A percentile compares a stretch with the other conserved stretches of the same genome.
Conservation (phyloP, 768 basidiomycete genomes). For the Leccinum pellstonianum region DNA sequence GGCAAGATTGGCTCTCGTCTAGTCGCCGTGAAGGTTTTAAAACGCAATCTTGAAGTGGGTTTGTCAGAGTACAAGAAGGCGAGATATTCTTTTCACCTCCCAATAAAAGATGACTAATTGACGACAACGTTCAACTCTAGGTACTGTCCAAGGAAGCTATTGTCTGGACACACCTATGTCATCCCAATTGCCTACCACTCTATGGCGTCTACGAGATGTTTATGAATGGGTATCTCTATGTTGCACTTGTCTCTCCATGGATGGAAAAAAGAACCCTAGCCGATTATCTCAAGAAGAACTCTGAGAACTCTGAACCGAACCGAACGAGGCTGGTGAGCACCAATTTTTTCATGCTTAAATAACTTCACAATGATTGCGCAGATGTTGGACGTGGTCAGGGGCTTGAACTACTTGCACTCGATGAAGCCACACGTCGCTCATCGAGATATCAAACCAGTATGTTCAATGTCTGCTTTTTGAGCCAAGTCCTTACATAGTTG, state of each 20-base stretch:
- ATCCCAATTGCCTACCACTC: slow-evolving; percentile 37
- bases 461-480: slow-evolving; percentile 2
- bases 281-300: slow-evolving; percentile 29
- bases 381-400: slow-evolving; percentile 45
- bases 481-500: neutral
- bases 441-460: slow-evolving; percentile 32
- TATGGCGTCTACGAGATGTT: slow-evolving; percentile 30
- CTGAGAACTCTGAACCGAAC: slow-evolving; percentile 22
- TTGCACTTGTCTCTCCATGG: slow-evolving; percentile 40
- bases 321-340: slow-evolving; percentile 34
- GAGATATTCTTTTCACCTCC: neutral
- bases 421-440: slow-evolving; percentile 37
- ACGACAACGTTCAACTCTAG: slow-evolving; percentile 10
- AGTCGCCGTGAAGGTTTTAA: slow-evolving; percentile 31
- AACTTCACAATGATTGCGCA: slow-evolving; percentile 14
- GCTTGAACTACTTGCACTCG: slow-evolving; percentile 44
- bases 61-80: slow-evolving; percentile 21
- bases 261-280: slow-evolving; percentile 35
- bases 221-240: slow-evolving; percentile 12
- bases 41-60: neutral
- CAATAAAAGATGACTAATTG: neutral
- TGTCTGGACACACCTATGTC: slow-evolving; percentile 35
- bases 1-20: slow-evolving; percentile 18
- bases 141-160: slow-evolving; percentile 32
- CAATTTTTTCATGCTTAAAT: neutral